Evolutionary conservation across 495 filamentous ascomycete species (phyloP).

Genomic region (Annulohypoxylon maeteangense): DNA sequence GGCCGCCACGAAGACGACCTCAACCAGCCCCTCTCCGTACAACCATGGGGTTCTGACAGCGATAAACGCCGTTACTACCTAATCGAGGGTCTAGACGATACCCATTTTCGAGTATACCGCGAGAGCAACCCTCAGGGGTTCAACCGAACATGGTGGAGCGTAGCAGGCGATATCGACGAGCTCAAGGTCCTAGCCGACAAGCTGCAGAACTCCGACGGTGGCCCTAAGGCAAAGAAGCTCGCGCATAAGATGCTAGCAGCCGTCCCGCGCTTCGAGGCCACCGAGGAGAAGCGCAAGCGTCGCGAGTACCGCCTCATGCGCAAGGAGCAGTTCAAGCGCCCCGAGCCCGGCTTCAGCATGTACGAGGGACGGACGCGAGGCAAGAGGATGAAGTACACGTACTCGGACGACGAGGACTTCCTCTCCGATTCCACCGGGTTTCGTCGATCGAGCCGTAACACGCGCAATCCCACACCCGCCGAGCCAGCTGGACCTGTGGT

Average conservation of each 20-base stretch:
- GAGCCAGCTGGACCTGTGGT: conserved; percentile 78
- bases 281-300: conserved; percentile 94
- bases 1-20: conserved; percentile 88
- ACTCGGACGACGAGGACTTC: conserved; percentile 85
- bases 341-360: conserved; percentile 88
- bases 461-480: conserved; percentile 74
- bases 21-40: conserved; percentile 91
- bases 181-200: conserved; percentile 77
- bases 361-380: conserved; percentile 97
- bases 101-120: conserved; percentile 90
- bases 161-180: conserved; percentile 91
- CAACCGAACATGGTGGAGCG: conserved; percentile 87
- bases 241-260: conserved; percentile 80
- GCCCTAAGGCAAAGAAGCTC: conserved; percentile 78
- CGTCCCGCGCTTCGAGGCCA: conserved; percentile 93
- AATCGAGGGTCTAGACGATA: conserved; percentile 94
- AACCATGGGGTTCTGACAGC: conserved; percentile 92
- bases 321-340: conserved; percentile 87
- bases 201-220: conserved; percentile 77
- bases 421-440: conserved; percentile 71
- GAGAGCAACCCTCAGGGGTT: conserved; percentile 87
- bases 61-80: conserved; percentile 93
- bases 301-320: conserved; percentile 89
- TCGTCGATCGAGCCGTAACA: conserved; percentile 80
- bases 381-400: conserved; percentile 95